Evolutionary conservation across 2,329 filamentous ascomycete genomes (phyloP).

Genomic region (Ophiostoma sp.): DNA sequence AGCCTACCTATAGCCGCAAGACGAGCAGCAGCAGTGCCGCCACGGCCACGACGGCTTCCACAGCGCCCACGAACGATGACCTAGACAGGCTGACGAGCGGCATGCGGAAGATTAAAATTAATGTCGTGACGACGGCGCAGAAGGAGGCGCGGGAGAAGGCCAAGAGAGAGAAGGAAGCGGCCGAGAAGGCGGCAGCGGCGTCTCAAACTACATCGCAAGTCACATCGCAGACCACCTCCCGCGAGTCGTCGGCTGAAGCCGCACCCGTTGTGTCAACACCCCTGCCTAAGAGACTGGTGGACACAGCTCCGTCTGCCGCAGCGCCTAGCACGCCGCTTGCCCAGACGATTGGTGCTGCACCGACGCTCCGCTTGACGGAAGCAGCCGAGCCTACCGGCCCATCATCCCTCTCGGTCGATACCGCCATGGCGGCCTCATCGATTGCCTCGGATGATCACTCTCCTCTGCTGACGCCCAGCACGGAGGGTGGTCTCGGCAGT

Average conservation of each 20-base stretch:
- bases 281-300: neutral
- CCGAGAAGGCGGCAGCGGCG: neutral
- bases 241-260: neutral
- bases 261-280: neutral
- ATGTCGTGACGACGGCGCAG: slow-evolving; percentile 59
- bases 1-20: slow-evolving; percentile 11
- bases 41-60: slow-evolving; percentile 5
- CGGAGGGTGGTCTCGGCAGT: slow-evolving; percentile 21
- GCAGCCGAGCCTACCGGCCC: neutral
- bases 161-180: slow-evolving; percentile 10
- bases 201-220: neutral
- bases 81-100: slow-evolving; percentile 58
- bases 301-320: neutral
- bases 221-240: neutral
- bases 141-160: slow-evolving; percentile 51
- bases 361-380: slow-evolving; percentile 2
- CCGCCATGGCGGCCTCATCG: neutral
- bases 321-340: slow-evolving; percentile 24
- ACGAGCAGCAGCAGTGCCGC: slow-evolving; percentile 22
- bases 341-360: slow-evolving; percentile 2
- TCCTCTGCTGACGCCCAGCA: slow-evolving; percentile 22
- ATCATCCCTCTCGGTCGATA: neutral
- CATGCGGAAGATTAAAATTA: slow-evolving; percentile 65
- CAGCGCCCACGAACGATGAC: slow-evolving; percentile 39
- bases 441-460: slow-evolving; percentile 30